Base-by-base conservation (phyloP, 75 land plant genomes). In the Picea glauca region DNA sequence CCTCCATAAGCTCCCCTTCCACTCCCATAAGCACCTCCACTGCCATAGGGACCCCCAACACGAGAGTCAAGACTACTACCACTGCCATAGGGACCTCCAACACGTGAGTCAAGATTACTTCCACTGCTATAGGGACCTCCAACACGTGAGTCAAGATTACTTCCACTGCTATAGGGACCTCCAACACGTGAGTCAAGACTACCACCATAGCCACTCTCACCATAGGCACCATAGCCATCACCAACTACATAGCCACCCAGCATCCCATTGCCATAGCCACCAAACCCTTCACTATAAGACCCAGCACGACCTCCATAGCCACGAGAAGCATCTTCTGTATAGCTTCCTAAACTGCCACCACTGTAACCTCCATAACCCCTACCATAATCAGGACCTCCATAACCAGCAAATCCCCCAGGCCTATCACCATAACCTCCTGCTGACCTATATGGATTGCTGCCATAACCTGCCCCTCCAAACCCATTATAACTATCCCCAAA, bases 301-400 rank as follows among this genome's bases (percentile, higher is more conserved):
- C 81, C 74, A 12, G 87, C 84, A 74, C 79, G 84, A 11, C 92
- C 90, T 63, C 92, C 94, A 80, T 90, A 92, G 40, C 90, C 89
- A 78, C 83, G 83, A 58, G 87, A 80, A 67, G 86, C 56, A n/a
- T 90, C 93, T 76, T 93, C 91, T 35, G 91, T 80, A 76, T 88
- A 94, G 58, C 88, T 87, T 23, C 89, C 92, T 81, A 83, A 59
- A 26, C 91, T 83, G 58, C 84, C 77, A 30, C 80, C 76, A 9
- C 85, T 82, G 81, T 75, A 92, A 3, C 86, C 80, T 9, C 91
- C 85, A 74, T 85, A 87, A 0, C 79, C 82, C 58, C 88, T 86
- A 72, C 81, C 86, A 11, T 79, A 79, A 12, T 70, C 80, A 14
- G 78, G 68, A 64, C 38, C 68, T 50, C 82, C 84, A 78, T 78